phyloP scores from a whole-genome alignment of 805 yeast species.

The Candida coquimbonensis region DNA sequence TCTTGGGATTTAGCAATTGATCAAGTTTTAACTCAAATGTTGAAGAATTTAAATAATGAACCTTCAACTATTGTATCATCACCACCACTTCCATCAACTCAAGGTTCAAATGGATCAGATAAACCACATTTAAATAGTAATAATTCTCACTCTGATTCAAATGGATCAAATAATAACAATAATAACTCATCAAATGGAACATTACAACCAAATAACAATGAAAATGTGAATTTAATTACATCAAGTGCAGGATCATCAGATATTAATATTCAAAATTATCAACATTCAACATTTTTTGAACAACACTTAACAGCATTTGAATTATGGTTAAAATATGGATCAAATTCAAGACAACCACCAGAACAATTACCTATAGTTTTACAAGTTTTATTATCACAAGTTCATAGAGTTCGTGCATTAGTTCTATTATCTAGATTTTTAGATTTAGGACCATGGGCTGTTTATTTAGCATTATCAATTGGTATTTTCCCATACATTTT shows the following conservation, averaged over 20 bases:
- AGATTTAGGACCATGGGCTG: slow-evolving; percentile 98
- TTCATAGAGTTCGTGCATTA: slow-evolving; percentile 85
- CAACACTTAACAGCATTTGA: slow-evolving; percentile 96
- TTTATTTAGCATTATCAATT: slow-evolving; percentile 81
- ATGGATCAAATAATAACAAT: neutral
- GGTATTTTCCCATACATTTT: slow-evolving; percentile 95
- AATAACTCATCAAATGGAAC: slow-evolving; percentile 9
- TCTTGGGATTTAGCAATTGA: slow-evolving; percentile 97
- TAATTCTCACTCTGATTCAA: neutral
- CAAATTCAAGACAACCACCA: slow-evolving; percentile 75
- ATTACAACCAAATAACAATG: neutral
- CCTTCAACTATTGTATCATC: slow-evolving; percentile 20
- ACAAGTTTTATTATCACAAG: slow-evolving; percentile 89
- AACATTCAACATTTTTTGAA: slow-evolving; percentile 91
- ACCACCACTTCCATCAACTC: slow-evolving; percentile 1
- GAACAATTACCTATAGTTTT: slow-evolving; percentile 92
- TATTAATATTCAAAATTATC: slow-evolving; percentile 45
- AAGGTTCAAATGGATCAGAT: slow-evolving; percentile 1
- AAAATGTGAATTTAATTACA: neutral
- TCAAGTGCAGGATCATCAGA: slow-evolving; percentile 2
- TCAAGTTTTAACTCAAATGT: slow-evolving; percentile 74
- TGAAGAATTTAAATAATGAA: slow-evolving; percentile 35
- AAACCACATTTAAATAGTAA: neutral
- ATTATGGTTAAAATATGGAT: slow-evolving; percentile 88
- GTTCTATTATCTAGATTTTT: slow-evolving; percentile 77